phyloP scores from a whole-genome alignment of 73 alveolate genomes.

The Tetrahymena elliotti region DNA sequence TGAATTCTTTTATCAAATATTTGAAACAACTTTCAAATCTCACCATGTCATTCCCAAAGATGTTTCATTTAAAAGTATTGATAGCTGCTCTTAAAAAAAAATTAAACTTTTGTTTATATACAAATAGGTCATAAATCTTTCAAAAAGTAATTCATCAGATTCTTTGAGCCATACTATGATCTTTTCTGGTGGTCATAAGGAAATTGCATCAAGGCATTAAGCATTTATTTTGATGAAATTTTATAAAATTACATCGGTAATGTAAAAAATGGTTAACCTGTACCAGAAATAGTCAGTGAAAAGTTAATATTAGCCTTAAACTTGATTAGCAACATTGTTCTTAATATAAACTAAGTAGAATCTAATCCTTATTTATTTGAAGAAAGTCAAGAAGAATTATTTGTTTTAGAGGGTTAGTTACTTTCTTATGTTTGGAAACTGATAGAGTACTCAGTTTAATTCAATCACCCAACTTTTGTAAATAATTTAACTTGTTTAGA shows the following conservation, averaged over 20 bases:
- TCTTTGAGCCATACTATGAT: not conserved
- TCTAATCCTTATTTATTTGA: not conserved
- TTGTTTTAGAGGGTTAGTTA: not conserved
- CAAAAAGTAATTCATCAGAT: not conserved
- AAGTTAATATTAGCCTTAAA: not conserved
- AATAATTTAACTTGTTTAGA: not conserved
- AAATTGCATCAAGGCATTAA: not conserved
- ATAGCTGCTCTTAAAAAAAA: not conserved
- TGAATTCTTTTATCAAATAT: not conserved
- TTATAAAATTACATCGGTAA: not conserved
- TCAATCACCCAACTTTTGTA: not conserved
- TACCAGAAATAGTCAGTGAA: not conserved
- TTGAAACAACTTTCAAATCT: not conserved
- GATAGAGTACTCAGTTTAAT: not conserved
- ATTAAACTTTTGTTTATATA: not conserved
- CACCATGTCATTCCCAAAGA: not conserved
- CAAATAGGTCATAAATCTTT: not conserved
- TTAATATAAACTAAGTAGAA: not conserved
- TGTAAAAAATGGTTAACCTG: not conserved
- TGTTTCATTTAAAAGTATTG: not conserved
- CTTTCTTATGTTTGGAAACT: not conserved
- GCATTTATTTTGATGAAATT: not conserved
- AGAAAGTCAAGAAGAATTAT: not conserved
- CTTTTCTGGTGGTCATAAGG: not conserved
- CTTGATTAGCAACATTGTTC: not conserved